These are phyloP conservation scores for Comarum palustre DNA, from an alignment of 306 rosid genomes.

Conservation along the genomic window DNA sequence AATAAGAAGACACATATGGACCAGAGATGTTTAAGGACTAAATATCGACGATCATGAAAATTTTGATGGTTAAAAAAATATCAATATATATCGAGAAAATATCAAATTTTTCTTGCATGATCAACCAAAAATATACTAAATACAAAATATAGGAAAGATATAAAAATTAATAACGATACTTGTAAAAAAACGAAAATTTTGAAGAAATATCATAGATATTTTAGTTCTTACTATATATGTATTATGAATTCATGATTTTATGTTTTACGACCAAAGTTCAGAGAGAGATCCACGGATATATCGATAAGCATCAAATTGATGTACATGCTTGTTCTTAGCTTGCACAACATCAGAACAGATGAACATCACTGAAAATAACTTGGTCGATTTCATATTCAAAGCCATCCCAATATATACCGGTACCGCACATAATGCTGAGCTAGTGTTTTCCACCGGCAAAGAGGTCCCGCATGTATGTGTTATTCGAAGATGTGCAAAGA, in stretches of 20 bases:
- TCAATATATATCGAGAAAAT: no score
- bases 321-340: no score
- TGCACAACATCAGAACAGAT: neutral
- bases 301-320: neutral
- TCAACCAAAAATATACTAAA: no score
- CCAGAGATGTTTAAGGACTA: no score
- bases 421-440: neutral
- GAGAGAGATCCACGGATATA: neutral
- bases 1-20: neutral
- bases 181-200: no score
- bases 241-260: neutral
- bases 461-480: neutral
- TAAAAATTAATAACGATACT: no score
- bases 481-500: slow-evolving; percentile 23
- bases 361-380: neutral
- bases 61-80: no score
- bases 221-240: no score
- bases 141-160: no score
- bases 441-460: neutral
- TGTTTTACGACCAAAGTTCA: neutral
- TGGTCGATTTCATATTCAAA: slow-evolving; percentile 9
- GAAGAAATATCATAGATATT: no score
- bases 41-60: no score
- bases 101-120: no score
- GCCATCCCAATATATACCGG: neutral